Conservation (phyloP, 169 alveolate genomes). For the Miamiensis avidus region DNA sequence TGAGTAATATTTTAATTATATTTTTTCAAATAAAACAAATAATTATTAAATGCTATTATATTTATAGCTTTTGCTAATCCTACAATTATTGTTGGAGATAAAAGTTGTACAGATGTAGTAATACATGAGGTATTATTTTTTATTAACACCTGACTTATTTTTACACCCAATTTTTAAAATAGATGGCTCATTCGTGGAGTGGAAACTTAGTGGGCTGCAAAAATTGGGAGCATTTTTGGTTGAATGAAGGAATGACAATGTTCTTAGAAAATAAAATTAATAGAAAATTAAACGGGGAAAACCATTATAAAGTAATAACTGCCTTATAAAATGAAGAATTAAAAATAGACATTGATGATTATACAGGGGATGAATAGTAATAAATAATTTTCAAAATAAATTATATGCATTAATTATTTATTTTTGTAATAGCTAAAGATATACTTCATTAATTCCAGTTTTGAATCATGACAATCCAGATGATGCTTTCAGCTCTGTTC, state of each 20-base stretch:
- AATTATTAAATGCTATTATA: no score
- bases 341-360: not conserved
- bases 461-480: slow-evolving; percentile 81
- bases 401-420: slow-evolving; percentile 39
- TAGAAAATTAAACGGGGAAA: slow-evolving; percentile 59
- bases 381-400: slow-evolving; percentile 28
- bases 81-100: slow-evolving; percentile 86
- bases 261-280: slow-evolving; percentile 81
- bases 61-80: slow-evolving; percentile 82
- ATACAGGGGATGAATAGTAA: not conserved
- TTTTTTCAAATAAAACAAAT: no score
- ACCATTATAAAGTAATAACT: slow-evolving; percentile 55
- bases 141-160: no score
- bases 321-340: slow-evolving; percentile 1
- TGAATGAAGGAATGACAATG: slow-evolving; percentile 91
- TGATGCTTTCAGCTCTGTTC: slow-evolving; percentile 78
- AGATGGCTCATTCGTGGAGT: slow-evolving; percentile 88
- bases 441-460: slow-evolving; percentile 74
- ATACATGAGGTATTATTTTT: slow-evolving; percentile 87
- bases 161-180: no score
- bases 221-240: slow-evolving; percentile 87
- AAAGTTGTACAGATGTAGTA: slow-evolving; percentile 65
- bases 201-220: slow-evolving; percentile 88
- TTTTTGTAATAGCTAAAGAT: slow-evolving; percentile 58
- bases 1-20: slow-evolving; percentile 2